Evolutionary conservation across 257 asterid species (phyloP).

Genomic region (Jacaranda copaia): DNA sequence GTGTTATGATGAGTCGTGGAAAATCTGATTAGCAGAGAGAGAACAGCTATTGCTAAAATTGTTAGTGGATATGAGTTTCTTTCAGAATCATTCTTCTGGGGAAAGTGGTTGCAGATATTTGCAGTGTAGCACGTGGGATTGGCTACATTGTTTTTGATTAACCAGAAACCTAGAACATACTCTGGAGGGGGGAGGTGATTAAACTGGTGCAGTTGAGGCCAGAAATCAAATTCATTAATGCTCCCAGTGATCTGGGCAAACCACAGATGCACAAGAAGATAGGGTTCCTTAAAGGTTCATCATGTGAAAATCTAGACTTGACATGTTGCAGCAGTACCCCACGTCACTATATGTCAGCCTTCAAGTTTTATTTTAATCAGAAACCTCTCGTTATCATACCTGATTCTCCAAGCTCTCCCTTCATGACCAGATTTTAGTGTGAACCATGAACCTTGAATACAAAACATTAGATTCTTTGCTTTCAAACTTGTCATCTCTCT

Average conservation of each 20-base stretch:
- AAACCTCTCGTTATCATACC: not conserved
- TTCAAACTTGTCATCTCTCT: not conserved
- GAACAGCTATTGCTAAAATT: not conserved
- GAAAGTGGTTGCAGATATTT: not conserved
- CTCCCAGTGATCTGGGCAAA: not conserved
- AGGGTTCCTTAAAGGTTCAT: not conserved
- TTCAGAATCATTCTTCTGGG: not conserved
- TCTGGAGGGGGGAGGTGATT: not conserved
- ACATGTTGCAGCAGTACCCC: too few species aligned
- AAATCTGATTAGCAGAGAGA: not conserved
- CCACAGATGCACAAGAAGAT: too few species aligned
- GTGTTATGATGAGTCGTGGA: not conserved
- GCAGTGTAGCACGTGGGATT: not conserved
- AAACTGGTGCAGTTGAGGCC: not conserved
- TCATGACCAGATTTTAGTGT: not conserved
- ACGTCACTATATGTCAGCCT: too few species aligned
- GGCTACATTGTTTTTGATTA: conserved; percentile 3
- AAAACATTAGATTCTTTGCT: not conserved
- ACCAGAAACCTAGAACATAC: conserved; percentile 8
- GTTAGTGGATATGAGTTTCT: conserved; percentile 1
- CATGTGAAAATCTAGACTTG: not conserved
- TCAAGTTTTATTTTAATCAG: too few species aligned
- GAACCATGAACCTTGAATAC: not conserved
- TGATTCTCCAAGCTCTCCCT: not conserved
- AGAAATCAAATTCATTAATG: not conserved